A percentile compares a stretch with the other conserved stretches of the same genome.
Conservation (phyloP, 192 early-diverging fungal genomes). For the Chytriomyces hyalinus region DNA sequence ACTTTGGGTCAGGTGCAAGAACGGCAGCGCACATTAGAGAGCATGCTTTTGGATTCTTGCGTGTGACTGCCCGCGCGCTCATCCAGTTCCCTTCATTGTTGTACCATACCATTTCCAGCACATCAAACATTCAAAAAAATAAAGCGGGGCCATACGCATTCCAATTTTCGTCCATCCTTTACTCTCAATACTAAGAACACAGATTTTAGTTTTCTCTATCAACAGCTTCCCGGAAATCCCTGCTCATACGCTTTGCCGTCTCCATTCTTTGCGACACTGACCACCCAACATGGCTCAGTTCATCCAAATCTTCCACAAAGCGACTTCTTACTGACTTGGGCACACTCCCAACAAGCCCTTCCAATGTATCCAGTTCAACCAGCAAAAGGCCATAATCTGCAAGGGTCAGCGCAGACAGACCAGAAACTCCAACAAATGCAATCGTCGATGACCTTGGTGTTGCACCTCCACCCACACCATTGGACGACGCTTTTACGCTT, state of each 20-base stretch:
- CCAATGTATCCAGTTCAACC: slow-evolving; percentile 68
- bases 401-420: slow-evolving; percentile 23
- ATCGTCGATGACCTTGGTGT: too few species aligned
- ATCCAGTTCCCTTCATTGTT: neutral
- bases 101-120: neutral
- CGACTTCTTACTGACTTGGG: slow-evolving; percentile 59
- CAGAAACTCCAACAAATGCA: neutral
- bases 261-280: slow-evolving; percentile 58
- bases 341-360: slow-evolving; percentile 50
- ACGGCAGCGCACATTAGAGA: too few species aligned
- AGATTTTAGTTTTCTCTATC: too few species aligned
- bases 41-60: too few species aligned
- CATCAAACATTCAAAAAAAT: too few species aligned
- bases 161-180: too few species aligned
- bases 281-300: slow-evolving; percentile 59
- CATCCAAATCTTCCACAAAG: slow-evolving; percentile 81
- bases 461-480: neutral
- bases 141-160: too few species aligned
- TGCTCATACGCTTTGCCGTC: slow-evolving; percentile 67
- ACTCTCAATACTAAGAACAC: too few species aligned
- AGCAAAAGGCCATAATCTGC: slow-evolving; percentile 67
- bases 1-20: too few species aligned
- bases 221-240: slow-evolving; percentile 9
- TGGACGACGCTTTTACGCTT: slow-evolving; percentile 16
- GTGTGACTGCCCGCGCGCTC: neutral